Evolutionary conservation across 1,139 yeast species (phyloP).

Genomic region (Geotrichum cucujoidarum): DNA sequence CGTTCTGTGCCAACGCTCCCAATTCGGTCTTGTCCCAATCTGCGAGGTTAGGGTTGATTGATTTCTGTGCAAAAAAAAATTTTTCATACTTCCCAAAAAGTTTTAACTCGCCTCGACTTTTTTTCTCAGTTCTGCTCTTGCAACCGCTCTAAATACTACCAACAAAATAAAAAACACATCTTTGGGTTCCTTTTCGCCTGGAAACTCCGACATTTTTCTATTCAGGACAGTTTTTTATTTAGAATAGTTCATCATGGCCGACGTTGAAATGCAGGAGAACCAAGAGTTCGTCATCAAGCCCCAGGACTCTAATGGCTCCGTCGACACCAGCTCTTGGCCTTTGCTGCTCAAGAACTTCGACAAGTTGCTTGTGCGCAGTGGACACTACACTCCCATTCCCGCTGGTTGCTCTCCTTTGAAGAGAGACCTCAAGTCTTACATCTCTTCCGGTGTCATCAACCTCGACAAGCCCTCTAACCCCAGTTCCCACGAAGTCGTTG

Average conservation of each 20-base stretch:
- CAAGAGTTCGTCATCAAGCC: conserved; percentile 70
- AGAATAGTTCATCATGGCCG: conserved; percentile 22
- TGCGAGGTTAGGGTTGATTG: background rate
- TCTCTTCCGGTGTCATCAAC: conserved; percentile 93
- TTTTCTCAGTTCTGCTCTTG: no score
- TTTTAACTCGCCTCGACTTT: background rate
- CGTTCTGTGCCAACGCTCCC: no score
- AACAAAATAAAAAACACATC: background rate
- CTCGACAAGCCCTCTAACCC: conserved; percentile 98
- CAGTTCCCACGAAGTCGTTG: conserved; percentile 97
- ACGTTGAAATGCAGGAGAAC: conserved; percentile 32
- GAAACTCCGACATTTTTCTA: background rate
- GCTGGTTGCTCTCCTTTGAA: conserved; percentile 91
- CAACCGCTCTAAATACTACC: no score
- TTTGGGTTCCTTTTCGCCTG: background rate
- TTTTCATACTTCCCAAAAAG: conserved; percentile 4
- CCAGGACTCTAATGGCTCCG: conserved; percentile 65
- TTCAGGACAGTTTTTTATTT: background rate
- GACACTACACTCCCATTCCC: conserved; percentile 95
- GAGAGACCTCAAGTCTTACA: conserved; percentile 85
- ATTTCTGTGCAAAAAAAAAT: background rate
- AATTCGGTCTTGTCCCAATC: no score
- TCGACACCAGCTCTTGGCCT: conserved; percentile 94
- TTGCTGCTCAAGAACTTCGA: conserved; percentile 88
- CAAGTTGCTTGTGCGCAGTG: conserved; percentile 88